These are phyloP conservation scores for Candida ficus DNA, from an alignment of 805 yeast genomes.

Conservation along the genomic window DNA sequence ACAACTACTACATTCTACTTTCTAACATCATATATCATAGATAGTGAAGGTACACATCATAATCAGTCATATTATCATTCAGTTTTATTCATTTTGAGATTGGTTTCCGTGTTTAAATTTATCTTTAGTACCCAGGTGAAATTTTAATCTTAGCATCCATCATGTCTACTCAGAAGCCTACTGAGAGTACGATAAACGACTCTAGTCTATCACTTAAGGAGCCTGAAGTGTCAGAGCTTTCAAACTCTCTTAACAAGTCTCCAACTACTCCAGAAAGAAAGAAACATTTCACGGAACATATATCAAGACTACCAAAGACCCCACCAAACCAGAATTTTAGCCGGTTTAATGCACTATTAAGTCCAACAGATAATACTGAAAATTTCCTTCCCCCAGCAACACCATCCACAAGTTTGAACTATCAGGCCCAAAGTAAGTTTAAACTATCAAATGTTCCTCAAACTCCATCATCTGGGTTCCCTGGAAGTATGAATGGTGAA, in stretches of 20 bases:
- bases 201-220: neutral
- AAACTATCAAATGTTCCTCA: conserved; percentile 22
- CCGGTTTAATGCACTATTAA: conserved; percentile 8
- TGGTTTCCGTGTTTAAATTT: too few relatives aligned
- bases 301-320: conserved; percentile 15
- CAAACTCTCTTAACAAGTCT: neutral
- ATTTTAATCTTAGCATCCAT: too few relatives aligned
- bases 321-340: conserved; percentile 15
- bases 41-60: too few relatives aligned
- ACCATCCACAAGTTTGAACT: conserved; percentile 14
- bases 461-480: conserved; percentile 15
- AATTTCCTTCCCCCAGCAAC: conserved; percentile 18
- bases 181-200: neutral
- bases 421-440: neutral
- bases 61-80: too few relatives aligned
- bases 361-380: conserved; percentile 17
- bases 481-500: conserved; percentile 1
- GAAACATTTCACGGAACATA: conserved; percentile 1
- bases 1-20: too few relatives aligned
- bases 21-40: too few relatives aligned
- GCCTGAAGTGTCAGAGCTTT: neutral
- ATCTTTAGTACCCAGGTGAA: too few relatives aligned
- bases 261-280: conserved; percentile 15
- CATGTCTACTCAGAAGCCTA: neutral
- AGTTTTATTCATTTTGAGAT: too few relatives aligned